A percentile compares a stretch with the other conserved stretches of the same genome.
Evolutionary conservation across 306 rosid species (phyloP).

Genomic region (Ammopiptanthus mongolicus): DNA sequence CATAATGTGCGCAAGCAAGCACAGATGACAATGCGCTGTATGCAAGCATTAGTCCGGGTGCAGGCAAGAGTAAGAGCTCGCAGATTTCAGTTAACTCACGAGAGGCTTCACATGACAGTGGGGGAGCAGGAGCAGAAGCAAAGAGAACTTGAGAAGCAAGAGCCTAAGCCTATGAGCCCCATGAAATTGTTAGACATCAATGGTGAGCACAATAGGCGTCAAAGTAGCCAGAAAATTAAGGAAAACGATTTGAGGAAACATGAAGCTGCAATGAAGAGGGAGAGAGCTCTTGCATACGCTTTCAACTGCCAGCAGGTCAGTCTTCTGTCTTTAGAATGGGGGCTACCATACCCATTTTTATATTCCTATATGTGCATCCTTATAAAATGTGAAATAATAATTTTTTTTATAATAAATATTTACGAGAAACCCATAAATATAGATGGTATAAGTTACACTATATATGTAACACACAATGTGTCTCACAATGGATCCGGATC

Average conservation of each 20-base stretch:
- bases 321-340: not conserved
- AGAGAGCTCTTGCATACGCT: constrained; percentile 80
- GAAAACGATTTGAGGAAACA: constrained; percentile 48
- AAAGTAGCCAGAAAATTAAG: constrained; percentile 37
- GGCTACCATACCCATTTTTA: not conserved
- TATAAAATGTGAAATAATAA: not conserved
- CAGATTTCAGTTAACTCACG: constrained; percentile 52
- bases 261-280: constrained; percentile 62
- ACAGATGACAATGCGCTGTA: constrained; percentile 91
- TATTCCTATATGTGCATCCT: too few relatives aligned
- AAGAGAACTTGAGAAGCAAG: constrained; percentile 23
- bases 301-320: constrained; percentile 54
- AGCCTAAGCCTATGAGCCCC: constrained; percentile 41
- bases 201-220: constrained; percentile 44
- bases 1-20: constrained; percentile 94
- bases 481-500: too few relatives aligned
- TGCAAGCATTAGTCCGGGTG: constrained; percentile 91
- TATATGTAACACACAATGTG: too few relatives aligned
- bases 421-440: too few relatives aligned
- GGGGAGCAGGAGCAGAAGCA: constrained; percentile 7
- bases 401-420: too few relatives aligned
- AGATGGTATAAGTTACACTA: too few relatives aligned
- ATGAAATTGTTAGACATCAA: constrained; percentile 22
- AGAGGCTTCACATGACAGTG: constrained; percentile 38
- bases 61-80: constrained; percentile 80